Percentiles rank a stretch among this genome's conserved stretches.
phyloP scores from a whole-genome alignment of 208 protist genomes.

The Naegleria fowleri region DNA sequence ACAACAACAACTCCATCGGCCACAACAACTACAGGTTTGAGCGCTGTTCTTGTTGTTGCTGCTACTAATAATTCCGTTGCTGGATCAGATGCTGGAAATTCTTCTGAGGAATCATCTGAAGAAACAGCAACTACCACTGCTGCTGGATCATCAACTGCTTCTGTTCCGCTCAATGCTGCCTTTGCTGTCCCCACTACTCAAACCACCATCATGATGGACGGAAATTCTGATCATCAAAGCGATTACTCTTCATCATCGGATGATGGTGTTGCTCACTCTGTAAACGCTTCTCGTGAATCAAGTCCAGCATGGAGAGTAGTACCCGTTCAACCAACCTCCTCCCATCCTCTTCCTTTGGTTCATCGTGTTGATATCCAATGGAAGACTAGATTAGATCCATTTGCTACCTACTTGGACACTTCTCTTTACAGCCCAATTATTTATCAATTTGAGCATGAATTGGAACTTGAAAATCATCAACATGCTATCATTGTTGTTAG shows the following conservation, averaged over 20 bases:
- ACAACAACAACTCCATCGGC: background rate
- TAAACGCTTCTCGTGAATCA: background rate
- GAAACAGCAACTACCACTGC: background rate
- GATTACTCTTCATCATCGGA: background rate
- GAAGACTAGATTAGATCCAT: constrained; percentile 10
- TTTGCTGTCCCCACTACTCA: background rate
- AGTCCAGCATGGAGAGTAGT: background rate
- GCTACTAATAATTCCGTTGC: no score
- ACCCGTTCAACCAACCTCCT: background rate
- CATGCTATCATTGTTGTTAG: background rate
- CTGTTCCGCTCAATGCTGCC: background rate
- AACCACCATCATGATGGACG: background rate
- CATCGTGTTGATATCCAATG: background rate
- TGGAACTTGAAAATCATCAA: background rate
- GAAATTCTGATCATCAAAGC: background rate
- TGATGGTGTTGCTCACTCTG: background rate
- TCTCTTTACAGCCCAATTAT: background rate
- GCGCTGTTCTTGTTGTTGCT: background rate
- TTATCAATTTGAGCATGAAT: constrained; percentile 2
- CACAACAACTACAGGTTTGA: background rate
- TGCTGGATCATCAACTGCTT: background rate
- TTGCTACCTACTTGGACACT: background rate
- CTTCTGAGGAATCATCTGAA: background rate
- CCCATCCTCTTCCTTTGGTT: background rate
- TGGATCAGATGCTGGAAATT: no score